phyloP scores from a whole-genome alignment of 2,329 filamentous ascomycete genomes.

The Scedosporium dehoogii region DNA sequence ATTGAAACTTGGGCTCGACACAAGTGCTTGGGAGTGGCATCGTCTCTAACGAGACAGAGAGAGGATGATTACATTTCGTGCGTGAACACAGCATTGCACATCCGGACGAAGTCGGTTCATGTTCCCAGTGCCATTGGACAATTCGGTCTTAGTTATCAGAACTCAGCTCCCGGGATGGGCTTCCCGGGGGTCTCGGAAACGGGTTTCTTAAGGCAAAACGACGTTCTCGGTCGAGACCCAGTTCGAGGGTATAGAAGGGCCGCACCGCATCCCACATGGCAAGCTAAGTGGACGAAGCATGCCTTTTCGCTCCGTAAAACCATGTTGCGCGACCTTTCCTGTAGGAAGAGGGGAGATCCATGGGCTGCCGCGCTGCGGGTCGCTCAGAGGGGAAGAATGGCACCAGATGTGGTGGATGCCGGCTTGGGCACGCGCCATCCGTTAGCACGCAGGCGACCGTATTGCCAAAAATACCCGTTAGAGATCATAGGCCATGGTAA shows the following conservation, averaged over 20 bases:
- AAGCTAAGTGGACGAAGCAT: background rate
- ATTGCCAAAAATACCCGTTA: background rate
- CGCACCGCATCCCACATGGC: slow-evolving; percentile 3
- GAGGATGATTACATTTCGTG: background rate
- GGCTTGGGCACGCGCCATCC: background rate
- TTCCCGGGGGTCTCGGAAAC: background rate
- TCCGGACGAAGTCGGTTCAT: background rate
- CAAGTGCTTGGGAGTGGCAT: background rate
- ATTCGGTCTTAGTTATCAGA: background rate
- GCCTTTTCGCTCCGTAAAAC: background rate
- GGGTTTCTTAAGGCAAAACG: background rate
- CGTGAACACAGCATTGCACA: background rate
- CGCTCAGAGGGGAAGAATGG: background rate
- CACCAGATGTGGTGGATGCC: background rate
- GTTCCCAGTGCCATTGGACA: background rate
- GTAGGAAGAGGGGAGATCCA: background rate
- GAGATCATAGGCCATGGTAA: too few species aligned
- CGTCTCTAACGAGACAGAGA: background rate
- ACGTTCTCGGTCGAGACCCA: background rate
- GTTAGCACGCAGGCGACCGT: background rate
- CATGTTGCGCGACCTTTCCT: background rate
- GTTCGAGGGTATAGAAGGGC: background rate
- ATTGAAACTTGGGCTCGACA: background rate
- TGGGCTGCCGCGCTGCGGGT: background rate
- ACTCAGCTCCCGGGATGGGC: background rate